These are phyloP conservation scores for Brassica rapa DNA, from an alignment of 345 rosid genomes.

Conservation along the genomic window DNA sequence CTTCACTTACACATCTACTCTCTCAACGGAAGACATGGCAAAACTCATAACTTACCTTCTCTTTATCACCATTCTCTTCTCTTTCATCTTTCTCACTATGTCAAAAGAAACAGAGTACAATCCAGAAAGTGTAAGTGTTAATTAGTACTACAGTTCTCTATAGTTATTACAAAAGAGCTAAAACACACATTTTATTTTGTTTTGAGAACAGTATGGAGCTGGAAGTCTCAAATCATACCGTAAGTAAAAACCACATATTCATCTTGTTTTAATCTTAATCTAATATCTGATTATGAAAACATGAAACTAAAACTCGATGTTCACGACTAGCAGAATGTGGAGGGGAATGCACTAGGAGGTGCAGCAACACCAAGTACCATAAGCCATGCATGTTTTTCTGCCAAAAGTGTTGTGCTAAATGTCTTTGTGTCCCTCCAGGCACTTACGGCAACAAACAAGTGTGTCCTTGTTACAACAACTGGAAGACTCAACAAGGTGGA, in stretches of 20 bases:
- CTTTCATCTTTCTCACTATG: constrained; percentile 33
- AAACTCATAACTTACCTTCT: constrained; percentile 37
- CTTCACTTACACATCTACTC: constrained; percentile 26
- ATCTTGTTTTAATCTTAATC: neutral
- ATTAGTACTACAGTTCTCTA: neutral
- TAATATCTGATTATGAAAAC: neutral
- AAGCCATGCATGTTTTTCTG: constrained; percentile 82
- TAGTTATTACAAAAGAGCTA: neutral
- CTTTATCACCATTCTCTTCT: constrained; percentile 32
- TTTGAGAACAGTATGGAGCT: constrained; percentile 46
- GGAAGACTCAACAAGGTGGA: constrained; percentile 71
- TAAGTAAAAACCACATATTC: constrained; percentile 25
- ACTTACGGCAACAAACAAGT: constrained; percentile 61
- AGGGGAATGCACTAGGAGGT: constrained; percentile 68
- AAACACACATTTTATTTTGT: constrained; percentile 2
- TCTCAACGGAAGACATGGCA: constrained; percentile 31
- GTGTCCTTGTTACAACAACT: constrained; percentile 75
- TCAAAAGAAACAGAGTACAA: constrained; percentile 46
- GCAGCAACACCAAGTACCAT: constrained; percentile 60
- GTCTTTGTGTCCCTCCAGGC: constrained; percentile 86
- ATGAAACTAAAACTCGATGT: neutral
- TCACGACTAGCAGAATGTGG: constrained; percentile 27
- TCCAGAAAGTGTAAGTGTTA: constrained; percentile 46
- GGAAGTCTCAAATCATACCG: constrained; percentile 57
- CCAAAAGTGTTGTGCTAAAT: constrained; percentile 68